Evolutionary conservation across 1,284 basidiomycete species (phyloP).

Genomic region (Sanghuangporus baumii): DNA sequence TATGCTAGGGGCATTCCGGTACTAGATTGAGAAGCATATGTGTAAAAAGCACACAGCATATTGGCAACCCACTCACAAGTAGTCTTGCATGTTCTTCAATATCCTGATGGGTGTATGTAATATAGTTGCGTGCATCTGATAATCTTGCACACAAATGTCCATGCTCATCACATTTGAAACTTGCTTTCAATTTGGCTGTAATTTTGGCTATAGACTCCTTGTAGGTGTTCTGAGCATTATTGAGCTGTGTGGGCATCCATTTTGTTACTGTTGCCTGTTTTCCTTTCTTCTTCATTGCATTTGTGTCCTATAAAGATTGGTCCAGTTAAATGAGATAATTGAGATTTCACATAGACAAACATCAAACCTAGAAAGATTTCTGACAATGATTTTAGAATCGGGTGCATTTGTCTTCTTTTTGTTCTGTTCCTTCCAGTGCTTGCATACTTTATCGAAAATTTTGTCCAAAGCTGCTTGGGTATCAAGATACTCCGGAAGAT

Average conservation of each 20-base stretch:
- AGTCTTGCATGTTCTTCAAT: too few species aligned
- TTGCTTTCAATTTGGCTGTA: neutral
- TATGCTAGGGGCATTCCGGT: neutral
- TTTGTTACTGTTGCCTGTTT: neutral
- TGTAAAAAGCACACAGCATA: neutral
- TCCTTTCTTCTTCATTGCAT: neutral
- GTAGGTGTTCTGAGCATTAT: neutral
- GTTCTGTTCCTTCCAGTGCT: neutral
- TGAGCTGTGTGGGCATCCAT: neutral
- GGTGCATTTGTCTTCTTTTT: neutral
- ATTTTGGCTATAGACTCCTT: neutral
- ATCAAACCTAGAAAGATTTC: neutral
- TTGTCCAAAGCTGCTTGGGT: neutral
- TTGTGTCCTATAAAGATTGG: neutral
- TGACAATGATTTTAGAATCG: neutral
- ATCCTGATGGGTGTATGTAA: neutral
- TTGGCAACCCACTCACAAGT: neutral
- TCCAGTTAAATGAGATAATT: too few species aligned
- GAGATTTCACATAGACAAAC: neutral
- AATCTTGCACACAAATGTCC: neutral
- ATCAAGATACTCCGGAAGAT: neutral
- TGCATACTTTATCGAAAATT: neutral
- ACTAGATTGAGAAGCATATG: neutral
- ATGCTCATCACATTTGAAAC: neutral
- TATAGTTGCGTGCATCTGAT: neutral